Conservation (phyloP, 371 early-diverging fungal genomes). For the Syncephalastrum monosporum region DNA sequence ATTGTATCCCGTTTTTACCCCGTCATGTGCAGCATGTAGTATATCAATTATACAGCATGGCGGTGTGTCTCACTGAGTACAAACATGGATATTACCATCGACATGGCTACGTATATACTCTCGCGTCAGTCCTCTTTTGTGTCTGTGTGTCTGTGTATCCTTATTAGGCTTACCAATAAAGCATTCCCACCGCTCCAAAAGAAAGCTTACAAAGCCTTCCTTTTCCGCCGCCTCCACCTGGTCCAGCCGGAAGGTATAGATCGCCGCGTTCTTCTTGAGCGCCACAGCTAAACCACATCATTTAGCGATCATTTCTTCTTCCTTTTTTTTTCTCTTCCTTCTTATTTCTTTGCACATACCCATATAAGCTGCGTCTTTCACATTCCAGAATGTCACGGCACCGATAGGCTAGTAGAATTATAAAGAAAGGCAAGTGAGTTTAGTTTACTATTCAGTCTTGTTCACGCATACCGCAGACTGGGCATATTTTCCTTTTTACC, state of each 20-base stretch:
- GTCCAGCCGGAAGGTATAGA: conserved; percentile 9
- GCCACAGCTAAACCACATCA: conserved; percentile 5
- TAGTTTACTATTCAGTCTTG: no score
- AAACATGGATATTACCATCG: conserved; percentile 15
- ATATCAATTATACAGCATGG: conserved; percentile 5
- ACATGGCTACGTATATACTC: conserved; percentile 17
- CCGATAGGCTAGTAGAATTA: conserved; percentile 7
- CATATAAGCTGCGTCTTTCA: conserved; percentile 8
- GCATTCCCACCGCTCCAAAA: conserved; percentile 11
- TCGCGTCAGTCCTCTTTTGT: no score
- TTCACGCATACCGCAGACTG: no score
- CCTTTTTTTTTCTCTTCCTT: no score
- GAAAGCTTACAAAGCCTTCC: conserved; percentile 5
- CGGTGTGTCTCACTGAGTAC: conserved; percentile 18
- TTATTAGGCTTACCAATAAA: no score
- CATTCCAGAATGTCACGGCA: conserved; percentile 7
- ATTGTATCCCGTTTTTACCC: conserved; percentile 1
- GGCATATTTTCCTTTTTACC: no score
- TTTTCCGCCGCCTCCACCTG: conserved; percentile 2
- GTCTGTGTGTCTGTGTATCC: no score
- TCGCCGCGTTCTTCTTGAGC: conserved; percentile 8
- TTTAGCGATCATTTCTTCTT: not conserved
- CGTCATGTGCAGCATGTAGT: conserved; percentile 5
- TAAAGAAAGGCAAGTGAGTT: no score
- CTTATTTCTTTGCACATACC: not conserved